These are phyloP conservation scores for Phytophthora pistaciae DNA, from an alignment of 352 stramenopile genomes.

Conservation along the genomic window DNA sequence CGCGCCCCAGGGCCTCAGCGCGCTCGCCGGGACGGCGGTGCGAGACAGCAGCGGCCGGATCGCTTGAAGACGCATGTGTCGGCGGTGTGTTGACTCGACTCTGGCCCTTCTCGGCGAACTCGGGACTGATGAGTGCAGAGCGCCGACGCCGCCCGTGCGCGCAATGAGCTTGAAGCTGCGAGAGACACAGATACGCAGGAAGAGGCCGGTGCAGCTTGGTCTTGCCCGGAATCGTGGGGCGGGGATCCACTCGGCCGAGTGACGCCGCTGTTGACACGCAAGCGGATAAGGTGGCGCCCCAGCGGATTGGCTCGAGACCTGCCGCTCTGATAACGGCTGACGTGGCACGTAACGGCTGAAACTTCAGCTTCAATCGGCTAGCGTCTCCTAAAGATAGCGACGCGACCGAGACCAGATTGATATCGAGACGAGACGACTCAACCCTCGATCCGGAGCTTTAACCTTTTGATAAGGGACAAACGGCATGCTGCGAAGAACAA, in stretches of 20 bases:
- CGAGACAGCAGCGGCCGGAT: conserved; percentile 21
- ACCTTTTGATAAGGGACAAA: no score
- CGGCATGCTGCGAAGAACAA: no score
- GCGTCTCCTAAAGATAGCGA: no score
- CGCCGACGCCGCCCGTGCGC: background rate
- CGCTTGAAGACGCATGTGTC: conserved; percentile 33
- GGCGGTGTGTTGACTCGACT: conserved; percentile 1
- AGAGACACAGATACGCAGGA: conserved; percentile 31
- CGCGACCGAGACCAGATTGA: no score
- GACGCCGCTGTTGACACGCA: conserved; percentile 24
- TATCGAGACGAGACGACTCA: no score
- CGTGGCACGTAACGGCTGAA: conserved; percentile 8
- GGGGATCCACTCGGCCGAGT: background rate
- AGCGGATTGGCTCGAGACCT: conserved; percentile 25
- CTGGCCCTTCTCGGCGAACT: conserved; percentile 26
- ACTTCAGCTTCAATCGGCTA: conserved; percentile 1
- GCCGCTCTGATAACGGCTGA: conserved; percentile 18
- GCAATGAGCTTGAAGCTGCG: conserved; percentile 28
- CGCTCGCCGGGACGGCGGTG: background rate
- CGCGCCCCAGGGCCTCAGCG: background rate
- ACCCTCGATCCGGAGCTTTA: no score
- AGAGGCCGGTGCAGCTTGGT: background rate
- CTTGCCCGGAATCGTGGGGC: conserved; percentile 24
- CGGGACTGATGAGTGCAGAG: conserved; percentile 22
- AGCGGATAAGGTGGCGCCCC: background rate